Conservation (phyloP, 208 protist genomes). For the Leishmania martiniquensis region DNA sequence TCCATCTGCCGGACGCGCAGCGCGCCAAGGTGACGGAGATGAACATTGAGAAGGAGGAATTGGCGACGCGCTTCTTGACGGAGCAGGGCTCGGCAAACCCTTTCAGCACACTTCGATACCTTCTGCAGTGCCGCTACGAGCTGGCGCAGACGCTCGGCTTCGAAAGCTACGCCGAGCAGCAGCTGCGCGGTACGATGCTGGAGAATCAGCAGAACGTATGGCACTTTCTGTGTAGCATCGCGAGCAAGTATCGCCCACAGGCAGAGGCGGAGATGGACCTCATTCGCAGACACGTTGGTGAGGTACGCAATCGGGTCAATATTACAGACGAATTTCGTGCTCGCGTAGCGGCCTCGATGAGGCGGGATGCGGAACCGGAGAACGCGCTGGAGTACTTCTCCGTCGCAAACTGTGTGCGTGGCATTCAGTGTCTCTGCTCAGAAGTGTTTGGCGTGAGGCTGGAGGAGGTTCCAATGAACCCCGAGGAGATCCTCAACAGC, state of each 20-base stretch:
- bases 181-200: conserved; percentile 91
- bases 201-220: conserved; percentile 90
- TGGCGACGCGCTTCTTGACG: conserved; percentile 84
- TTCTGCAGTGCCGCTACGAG: conserved; percentile 85
- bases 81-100: conserved; percentile 73
- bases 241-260: conserved; percentile 76
- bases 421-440: conserved; percentile 90
- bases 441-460: conserved; percentile 91
- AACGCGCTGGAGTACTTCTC: conserved; percentile 86
- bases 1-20: conserved; percentile 81
- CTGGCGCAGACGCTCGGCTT: conserved; percentile 83
- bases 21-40: conserved; percentile 81
- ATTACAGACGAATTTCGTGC: conserved; percentile 87
- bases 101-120: conserved; percentile 76
- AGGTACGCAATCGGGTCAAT: conserved; percentile 76
- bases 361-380: conserved; percentile 74
- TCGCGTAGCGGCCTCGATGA: conserved; percentile 67
- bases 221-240: conserved; percentile 90
- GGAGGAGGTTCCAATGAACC: conserved; percentile 71
- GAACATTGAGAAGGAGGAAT: conserved; percentile 90
- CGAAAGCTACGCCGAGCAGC: conserved; percentile 90
- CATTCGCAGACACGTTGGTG: conserved; percentile 72
- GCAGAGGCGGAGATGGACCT: conserved; percentile 84
- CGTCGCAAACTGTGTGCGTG: conserved; percentile 89
- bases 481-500: conserved; percentile 80